Evolutionary conservation across 805 yeast species (phyloP), one percentile per base, ranked within the genome.

Genomic region (Sugiyamaella chiloensis): DNA sequence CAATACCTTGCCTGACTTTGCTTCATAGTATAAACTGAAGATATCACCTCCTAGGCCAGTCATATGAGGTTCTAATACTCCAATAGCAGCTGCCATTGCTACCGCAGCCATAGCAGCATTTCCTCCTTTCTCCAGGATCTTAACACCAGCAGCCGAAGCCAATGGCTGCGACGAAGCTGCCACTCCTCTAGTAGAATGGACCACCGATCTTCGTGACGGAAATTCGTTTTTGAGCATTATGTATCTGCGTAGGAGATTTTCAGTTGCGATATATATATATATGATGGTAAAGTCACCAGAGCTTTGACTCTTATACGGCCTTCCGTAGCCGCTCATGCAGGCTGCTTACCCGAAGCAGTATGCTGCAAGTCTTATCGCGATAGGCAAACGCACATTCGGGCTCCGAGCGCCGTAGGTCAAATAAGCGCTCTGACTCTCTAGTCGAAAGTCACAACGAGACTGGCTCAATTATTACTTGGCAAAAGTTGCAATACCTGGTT

Each of bases 101-200:
- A 62, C 72, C 23, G 70, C 74, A 12, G 73, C 75, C 59, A 59
- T 71, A 35, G 64, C 70, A 14, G 67, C 73, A 51, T 86, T 86
- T 3, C 95, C 93, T 2, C 95, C 93, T 51, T 69, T 67, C 20
- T 76, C 80, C 24, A 86, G 71, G 29, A 85, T 76, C 60, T 74
- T 74, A 26, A 83, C 62, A 2, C 88, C 90, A 0, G 89, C 91
- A 1, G 85, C 79, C 44, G 80, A 79, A 27, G 93, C 95, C 42
- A 83, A 64, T 2, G 91, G 87, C 64, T 87, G 93, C 0, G 90
- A 71, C 1, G 89, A 80, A 1, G 87, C 75, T 1, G 84, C 88
- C 42, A 86, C 79, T 1, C 90, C 93, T 59, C 76, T 78, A 16
- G 80, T 68, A 2, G 90, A 83, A 61, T 83, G 82, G 4, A 85